Percentiles rank a stretch among this genome's conserved stretches.
Conservation (phyloP, 1,284 basidiomycete species). For the Apiotrichum akiyoshidainum region DNA sequence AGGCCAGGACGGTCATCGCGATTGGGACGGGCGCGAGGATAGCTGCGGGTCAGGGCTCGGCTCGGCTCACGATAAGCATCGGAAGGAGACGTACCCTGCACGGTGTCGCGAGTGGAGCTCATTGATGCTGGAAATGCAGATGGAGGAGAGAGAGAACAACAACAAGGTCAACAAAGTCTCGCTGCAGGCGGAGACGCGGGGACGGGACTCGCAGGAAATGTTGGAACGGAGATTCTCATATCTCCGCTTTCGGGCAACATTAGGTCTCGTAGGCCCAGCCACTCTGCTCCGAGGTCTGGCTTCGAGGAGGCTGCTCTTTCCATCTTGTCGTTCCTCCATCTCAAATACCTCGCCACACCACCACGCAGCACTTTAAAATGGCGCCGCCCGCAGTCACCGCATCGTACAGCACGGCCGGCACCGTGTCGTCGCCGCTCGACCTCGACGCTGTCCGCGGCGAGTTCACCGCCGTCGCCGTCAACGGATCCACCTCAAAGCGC, state of each 20-base stretch:
- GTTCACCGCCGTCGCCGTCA: slow-evolving; percentile 32
- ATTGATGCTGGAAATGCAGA: slow-evolving; percentile 10
- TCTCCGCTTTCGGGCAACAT: neutral
- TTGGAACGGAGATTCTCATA: slow-evolving; percentile 1
- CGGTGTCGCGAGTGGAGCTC: slow-evolving; percentile 15
- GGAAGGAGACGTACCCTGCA: slow-evolving; percentile 9
- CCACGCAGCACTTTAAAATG: slow-evolving; percentile 3
- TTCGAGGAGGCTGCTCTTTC: neutral
- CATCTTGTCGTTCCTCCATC: neutral
- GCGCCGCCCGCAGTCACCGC: slow-evolving; percentile 14
- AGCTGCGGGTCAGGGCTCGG: slow-evolving; percentile 4
- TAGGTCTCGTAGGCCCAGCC: too few relatives aligned
- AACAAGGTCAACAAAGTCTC: neutral
- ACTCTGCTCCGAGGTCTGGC: too few relatives aligned
- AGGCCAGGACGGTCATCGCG: slow-evolving; percentile 15
- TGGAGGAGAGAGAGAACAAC: neutral
- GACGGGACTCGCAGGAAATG: neutral
- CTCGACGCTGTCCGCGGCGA: slow-evolving; percentile 40
- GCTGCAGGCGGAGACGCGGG: neutral
- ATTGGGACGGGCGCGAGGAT: slow-evolving; percentile 15
- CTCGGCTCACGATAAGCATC: neutral
- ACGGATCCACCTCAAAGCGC: slow-evolving; percentile 21
- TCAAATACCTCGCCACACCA: neutral
- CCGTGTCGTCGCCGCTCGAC: slow-evolving; percentile 44
- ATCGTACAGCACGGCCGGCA: slow-evolving; percentile 41